Evolutionary conservation across 345 rosid species (phyloP), one percentile per base, ranked within the genome.

Genomic region (Ceriops zippeliana): DNA sequence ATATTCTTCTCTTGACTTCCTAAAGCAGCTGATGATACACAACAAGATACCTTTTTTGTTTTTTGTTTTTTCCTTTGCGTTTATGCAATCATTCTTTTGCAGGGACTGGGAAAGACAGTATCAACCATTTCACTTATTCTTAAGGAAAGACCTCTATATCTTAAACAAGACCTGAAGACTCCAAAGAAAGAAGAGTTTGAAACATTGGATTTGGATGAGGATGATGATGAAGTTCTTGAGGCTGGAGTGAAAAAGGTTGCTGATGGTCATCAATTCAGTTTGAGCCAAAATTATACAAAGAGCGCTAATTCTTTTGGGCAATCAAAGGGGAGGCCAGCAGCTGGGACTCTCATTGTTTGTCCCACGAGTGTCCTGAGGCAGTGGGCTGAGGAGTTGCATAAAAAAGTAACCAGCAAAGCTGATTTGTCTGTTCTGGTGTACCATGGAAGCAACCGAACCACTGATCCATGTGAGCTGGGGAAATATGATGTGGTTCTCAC

Each of bases 361-460:
- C 99, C 99, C 38, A 89, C 96, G 6, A 95, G 99, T 81, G 97
- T 95, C 32, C 76, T 95, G 80, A 86, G 99, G 19, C 99, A 95
- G 70, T 95, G 99, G 99, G 85, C 81, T 8, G 96, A 91, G 28
- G 99, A 95, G 76, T 70, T 95, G 76, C 84, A 74, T 22, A 88
- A 74, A 77, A 95, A 95, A 83, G 99, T 95, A 62, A 75, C 89
- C 1, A 73, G 73, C 46, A 73, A 86, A 82, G 96, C 89, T 26
- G 83, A 79, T 64, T 87, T 95, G 59, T 73, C 91, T 42, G 89
- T 95, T 76, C 85, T 95, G 38, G 89, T 95, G 57, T 95, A 95
- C 79, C 96, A 95, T 73, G 99, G 99, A 65, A 73, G 89, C 79
- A 85, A 79, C 80, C 86, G 99, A 73, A 91, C 99, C 31, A 95